Evolutionary conservation across 345 rosid genomes (phyloP).

Genomic region (Linum lewisii): DNA sequence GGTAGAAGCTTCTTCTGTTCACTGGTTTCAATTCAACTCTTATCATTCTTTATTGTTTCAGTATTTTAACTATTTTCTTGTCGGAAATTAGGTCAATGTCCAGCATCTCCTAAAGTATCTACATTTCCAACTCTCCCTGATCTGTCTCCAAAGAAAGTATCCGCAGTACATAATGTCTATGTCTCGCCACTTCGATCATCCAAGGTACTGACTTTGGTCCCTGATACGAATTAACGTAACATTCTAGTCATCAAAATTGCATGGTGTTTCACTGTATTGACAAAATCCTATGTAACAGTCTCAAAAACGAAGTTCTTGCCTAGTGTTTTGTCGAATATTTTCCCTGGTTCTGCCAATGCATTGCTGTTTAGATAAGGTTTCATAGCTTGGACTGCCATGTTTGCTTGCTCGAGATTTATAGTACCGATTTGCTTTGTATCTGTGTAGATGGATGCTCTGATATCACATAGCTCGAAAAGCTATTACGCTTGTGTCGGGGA

Average conservation of each 20-base stretch:
- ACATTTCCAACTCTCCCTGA: conserved; percentile 86
- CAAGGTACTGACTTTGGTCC: conserved; percentile 46
- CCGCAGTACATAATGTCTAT: conserved; percentile 77
- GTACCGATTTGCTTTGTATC: neutral
- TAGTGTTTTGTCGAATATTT: too few species aligned
- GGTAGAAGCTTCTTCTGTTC: conserved; percentile 28
- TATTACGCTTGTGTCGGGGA: conserved; percentile 98
- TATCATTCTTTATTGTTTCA: neutral
- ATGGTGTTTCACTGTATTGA: too few species aligned
- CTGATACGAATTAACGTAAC: neutral
- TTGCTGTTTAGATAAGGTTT: too few species aligned
- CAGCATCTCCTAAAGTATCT: conserved; percentile 78
- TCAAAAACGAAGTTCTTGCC: too few species aligned
- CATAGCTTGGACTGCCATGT: neutral
- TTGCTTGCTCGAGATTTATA: neutral
- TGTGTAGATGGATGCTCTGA: conserved; percentile 87
- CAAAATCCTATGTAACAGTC: too few species aligned
- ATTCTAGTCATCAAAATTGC: too few species aligned
- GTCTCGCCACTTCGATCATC: conserved; percentile 93
- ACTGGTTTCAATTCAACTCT: conserved; percentile 1
- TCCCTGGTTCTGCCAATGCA: too few species aligned
- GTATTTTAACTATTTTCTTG: conserved; percentile 7
- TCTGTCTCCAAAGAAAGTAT: conserved; percentile 95
- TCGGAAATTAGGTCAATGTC: conserved; percentile 53
- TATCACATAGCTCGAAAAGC: conserved; percentile 78